Evolutionary conservation across 108 stramenopile genomes (phyloP), one percentile per base, ranked within the genome.

Genomic region (Conticribra guillardii): DNA sequence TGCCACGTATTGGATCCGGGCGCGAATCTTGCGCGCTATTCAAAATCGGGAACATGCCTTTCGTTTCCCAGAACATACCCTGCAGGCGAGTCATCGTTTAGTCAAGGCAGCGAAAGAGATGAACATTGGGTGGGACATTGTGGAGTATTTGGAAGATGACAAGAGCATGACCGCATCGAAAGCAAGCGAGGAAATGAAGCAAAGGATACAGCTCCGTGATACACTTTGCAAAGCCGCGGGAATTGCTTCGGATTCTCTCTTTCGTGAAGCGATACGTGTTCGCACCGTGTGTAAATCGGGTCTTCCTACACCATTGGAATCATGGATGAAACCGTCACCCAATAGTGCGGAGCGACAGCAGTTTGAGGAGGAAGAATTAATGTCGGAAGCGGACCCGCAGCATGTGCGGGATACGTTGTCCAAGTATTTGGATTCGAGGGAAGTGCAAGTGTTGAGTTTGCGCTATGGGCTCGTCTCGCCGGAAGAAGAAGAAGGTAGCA

Each of bases 1-100:
- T 80, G 95, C 97, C 28, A 84, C 90, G 22, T 96, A 96, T 78
- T 98, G 97, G 97, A 85, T 98, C 24, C 83, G 92, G 17, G 96
- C 96, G 31, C 79, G 94, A 27, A 67, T 98, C 23, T 61, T 92
- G 26, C 79, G 95, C 26, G 95, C 92, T 54, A 87, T 96, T 49
- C 89, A 91, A n/a, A 87, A 90, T 50, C 78, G 84, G 8, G 93
- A 94, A 60, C 89, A 94, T 55, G 26, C 89, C 16, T 37, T 94
- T 14, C 82, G 89, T 4, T 89, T 90, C 24, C 93, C 93, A 0
- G 82, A 70, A 19, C 83, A 84, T 30, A 86, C 85, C 9, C 65
- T 87, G 26, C 67, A 74, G 29, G 83, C 90, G 11, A 79, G 88
- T 48, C 70, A 73, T 45, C 33, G 80, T 19, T 51, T 89, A 34